phyloP scores from a whole-genome alignment of 306 rosid species.

The Aeschynomene evenia region DNA sequence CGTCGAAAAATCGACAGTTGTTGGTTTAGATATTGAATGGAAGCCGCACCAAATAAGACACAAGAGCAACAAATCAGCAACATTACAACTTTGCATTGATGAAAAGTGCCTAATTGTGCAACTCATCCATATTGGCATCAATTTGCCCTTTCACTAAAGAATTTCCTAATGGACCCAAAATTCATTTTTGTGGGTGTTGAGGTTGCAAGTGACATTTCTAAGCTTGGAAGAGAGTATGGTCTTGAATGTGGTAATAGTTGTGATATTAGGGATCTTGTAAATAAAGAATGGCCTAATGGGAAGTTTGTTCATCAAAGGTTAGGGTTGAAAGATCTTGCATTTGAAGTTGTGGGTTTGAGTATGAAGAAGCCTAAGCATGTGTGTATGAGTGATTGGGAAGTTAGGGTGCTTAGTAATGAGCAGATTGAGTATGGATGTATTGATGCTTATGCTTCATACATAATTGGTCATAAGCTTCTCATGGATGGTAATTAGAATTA shows the following conservation, averaged over 20 bases:
- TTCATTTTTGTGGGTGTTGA: slow-evolving; percentile 20
- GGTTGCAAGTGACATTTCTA: slow-evolving; percentile 4
- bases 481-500: too few species aligned
- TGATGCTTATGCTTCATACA: slow-evolving; percentile 15
- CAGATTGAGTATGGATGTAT: slow-evolving; percentile 25
- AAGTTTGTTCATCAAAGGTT: neutral
- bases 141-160: neutral
- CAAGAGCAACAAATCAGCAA: slow-evolving; percentile 8
- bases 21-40: slow-evolving; percentile 9
- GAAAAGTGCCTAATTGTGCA: slow-evolving; percentile 13
- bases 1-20: neutral
- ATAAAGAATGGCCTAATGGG: neutral
- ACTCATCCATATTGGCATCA: neutral
- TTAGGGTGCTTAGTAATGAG: neutral
- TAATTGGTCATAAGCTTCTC: slow-evolving; percentile 1
- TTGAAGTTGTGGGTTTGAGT: neutral
- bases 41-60: neutral
- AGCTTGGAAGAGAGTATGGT: neutral
- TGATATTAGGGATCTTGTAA: slow-evolving; percentile 16
- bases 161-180: neutral
- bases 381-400: slow-evolving; percentile 15
- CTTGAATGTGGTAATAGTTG: neutral
- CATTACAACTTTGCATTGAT: neutral
- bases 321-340: slow-evolving; percentile 21
- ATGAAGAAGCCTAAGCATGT: slow-evolving; percentile 26